phyloP scores from a whole-genome alignment of 306 rosid genomes.

The Prosopis cineraria region DNA sequence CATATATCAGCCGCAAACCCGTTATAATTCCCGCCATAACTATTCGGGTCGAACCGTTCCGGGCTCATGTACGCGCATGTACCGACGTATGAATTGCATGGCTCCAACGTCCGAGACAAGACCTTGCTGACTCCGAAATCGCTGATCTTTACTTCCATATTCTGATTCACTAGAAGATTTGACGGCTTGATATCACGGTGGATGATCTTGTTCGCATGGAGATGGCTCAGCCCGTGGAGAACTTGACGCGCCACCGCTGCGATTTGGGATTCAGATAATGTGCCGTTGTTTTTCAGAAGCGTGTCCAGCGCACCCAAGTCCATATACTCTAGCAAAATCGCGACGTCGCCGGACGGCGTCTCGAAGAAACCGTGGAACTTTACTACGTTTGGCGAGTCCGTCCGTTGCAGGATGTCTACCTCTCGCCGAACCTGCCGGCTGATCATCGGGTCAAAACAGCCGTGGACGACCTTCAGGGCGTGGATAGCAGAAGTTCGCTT shows the following conservation, averaged over 20 bases:
- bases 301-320: slow-evolving; percentile 65
- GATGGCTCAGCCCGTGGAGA: slow-evolving; percentile 64
- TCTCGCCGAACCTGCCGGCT: slow-evolving; percentile 68
- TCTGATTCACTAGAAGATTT: slow-evolving; percentile 57
- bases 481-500: slow-evolving; percentile 45
- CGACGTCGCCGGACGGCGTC: slow-evolving; percentile 76
- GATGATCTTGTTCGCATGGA: slow-evolving; percentile 70
- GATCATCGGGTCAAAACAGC: slow-evolving; percentile 49
- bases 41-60: slow-evolving; percentile 80
- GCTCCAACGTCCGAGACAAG: slow-evolving; percentile 65
- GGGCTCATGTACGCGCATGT: slow-evolving; percentile 99
- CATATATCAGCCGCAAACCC: slow-evolving; percentile 83
- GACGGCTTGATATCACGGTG: slow-evolving; percentile 88
- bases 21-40: slow-evolving; percentile 73
- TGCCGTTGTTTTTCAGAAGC: slow-evolving; percentile 41
- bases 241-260: slow-evolving; percentile 63
- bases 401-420: slow-evolving; percentile 71
- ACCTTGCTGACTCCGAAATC: slow-evolving; percentile 85
- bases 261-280: slow-evolving; percentile 56
- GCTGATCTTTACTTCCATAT: slow-evolving; percentile 70
- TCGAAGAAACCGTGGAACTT: slow-evolving; percentile 64
- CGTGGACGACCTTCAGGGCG: slow-evolving; percentile 67
- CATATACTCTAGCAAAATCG: slow-evolving; percentile 79
- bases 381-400: slow-evolving; percentile 61
- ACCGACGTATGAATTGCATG: slow-evolving; percentile 82